These are phyloP conservation scores for Aspergillus sp. DNA, from an alignment of 2,329 filamentous ascomycete species.

Conservation along the genomic window DNA sequence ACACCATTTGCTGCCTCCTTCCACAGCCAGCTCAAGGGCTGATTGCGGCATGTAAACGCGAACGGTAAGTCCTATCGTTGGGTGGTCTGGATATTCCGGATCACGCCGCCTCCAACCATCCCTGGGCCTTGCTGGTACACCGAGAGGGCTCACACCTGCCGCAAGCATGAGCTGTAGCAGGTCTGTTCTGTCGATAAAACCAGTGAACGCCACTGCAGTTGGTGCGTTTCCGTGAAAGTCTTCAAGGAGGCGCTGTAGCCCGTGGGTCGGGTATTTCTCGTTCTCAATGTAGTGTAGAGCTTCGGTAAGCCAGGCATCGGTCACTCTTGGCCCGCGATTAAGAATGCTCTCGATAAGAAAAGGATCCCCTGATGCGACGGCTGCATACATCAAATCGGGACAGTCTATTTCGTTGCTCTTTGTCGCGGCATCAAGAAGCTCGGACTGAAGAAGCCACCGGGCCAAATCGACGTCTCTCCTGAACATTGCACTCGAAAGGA, in stretches of 20 bases:
- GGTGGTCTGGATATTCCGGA: not conserved
- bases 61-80: too few species aligned
- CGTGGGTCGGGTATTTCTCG: not conserved
- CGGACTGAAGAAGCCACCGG: not conserved
- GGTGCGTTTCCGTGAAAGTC: not conserved
- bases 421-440: not conserved
- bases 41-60: not conserved
- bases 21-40: not conserved
- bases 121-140: not conserved
- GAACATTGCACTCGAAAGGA: not conserved
- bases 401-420: too few species aligned
- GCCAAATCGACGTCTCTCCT: not conserved
- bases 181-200: not conserved
- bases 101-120: not conserved
- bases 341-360: not conserved
- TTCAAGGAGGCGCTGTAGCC: not conserved
- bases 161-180: not conserved
- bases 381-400: too few species aligned
- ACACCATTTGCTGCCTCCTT: not conserved
- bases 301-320: not conserved
- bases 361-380: not conserved
- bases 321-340: not conserved
- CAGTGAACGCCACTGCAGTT: not conserved
- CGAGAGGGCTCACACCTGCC: not conserved
- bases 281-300: not conserved